phyloP scores from a whole-genome alignment of 768 basidiomycete species.

The Amanita inopinata region DNA sequence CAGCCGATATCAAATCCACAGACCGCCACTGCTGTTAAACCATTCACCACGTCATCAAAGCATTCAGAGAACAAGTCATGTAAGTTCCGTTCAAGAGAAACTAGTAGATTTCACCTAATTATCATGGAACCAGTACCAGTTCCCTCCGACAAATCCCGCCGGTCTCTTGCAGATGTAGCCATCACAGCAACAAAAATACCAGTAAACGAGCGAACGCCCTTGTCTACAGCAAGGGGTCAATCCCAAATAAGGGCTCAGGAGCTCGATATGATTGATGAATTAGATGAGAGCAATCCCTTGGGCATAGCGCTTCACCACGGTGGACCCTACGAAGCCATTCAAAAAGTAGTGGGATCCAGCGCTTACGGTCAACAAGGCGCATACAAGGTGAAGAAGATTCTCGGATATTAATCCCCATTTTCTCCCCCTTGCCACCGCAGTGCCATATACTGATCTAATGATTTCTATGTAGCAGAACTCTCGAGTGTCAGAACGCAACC shows the following conservation, averaged over 20 bases:
- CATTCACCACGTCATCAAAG: not conserved
- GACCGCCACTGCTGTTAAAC: not conserved
- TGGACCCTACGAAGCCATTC: conserved; percentile 66
- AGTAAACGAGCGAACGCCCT: not conserved
- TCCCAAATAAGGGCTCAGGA: conserved; percentile 14
- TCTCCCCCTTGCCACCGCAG: no score
- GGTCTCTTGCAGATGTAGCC: no score
- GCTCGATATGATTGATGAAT: conserved; percentile 67
- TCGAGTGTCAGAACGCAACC: not conserved
- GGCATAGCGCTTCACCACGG: conserved; percentile 56
- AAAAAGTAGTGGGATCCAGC: conserved; percentile 21
- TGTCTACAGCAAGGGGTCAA: not conserved
- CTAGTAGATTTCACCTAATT: not conserved
- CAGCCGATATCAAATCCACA: not conserved
- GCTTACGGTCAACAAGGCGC: not conserved
- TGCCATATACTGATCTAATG: no score
- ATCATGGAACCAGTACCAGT: not conserved
- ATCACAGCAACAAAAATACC: not conserved
- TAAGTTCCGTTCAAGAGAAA: not conserved
- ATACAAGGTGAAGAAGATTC: not conserved
- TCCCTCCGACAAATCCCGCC: not conserved
- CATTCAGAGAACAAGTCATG: not conserved
- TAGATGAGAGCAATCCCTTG: conserved; percentile 68
- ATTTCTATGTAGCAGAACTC: no score
- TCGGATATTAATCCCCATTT: not conserved